These are phyloP conservation scores for Candida smagusa DNA, from an alignment of 1,139 yeast species.

Conservation along the genomic window DNA sequence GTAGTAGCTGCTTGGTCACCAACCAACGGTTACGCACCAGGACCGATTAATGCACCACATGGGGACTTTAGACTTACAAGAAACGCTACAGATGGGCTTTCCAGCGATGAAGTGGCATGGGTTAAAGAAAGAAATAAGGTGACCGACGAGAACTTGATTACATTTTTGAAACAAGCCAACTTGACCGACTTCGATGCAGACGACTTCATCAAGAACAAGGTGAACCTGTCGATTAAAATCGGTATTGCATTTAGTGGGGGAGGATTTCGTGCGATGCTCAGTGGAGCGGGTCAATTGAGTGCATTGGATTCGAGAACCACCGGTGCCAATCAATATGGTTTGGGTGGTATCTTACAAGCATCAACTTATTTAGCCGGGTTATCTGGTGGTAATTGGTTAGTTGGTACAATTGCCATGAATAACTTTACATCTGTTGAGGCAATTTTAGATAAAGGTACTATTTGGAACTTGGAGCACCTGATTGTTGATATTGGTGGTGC, in stretches of 20 bases:
- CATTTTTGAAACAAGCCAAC: conserved; percentile 17
- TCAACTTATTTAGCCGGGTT: conserved; percentile 75
- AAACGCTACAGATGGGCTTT: conserved; percentile 14
- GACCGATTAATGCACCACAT: conserved; percentile 18
- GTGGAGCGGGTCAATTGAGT: conserved; percentile 25
- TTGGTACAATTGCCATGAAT: conserved; percentile 76
- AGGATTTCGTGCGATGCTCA: conserved; percentile 26
- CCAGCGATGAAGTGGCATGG: conserved; percentile 18
- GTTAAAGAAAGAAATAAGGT: conserved; percentile 17
- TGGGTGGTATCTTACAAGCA: conserved; percentile 76
- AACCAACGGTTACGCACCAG: conserved; percentile 25
- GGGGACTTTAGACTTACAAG: conserved; percentile 12
- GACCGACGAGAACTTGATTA: conserved; percentile 17
- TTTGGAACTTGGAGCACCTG: conserved; percentile 70
- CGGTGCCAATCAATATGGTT: conserved; percentile 56
- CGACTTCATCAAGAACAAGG: conserved; percentile 16
- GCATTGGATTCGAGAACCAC: conserved; percentile 22
- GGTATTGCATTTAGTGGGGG: conserved; percentile 27
- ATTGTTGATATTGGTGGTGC: conserved; percentile 70
- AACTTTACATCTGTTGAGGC: conserved; percentile 74
- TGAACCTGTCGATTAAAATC: conserved; percentile 18
- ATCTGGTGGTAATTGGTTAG: conserved; percentile 86
- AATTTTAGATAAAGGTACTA: conserved; percentile 44
- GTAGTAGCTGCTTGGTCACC: conserved; percentile 15
- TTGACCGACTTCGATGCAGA: conserved; percentile 20